A percentile compares a stretch with the other conserved stretches of the same genome.
These are phyloP conservation scores for Ophiocytium majus DNA, from an alignment of 352 stramenopile species.

Conservation along the genomic window DNA sequence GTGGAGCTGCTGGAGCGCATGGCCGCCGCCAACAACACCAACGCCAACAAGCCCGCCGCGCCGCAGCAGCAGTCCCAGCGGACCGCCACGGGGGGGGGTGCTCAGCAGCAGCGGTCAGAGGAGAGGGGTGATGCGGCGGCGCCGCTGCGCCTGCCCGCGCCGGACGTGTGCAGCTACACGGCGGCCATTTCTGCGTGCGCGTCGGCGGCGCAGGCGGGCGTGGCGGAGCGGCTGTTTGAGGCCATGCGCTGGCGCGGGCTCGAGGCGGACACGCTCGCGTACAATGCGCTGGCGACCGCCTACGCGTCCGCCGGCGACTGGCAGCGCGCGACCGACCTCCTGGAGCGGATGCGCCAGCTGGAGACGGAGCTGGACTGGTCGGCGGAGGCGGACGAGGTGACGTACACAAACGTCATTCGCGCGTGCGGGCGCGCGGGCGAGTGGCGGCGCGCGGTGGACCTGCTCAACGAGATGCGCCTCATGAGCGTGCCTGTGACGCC, in stretches of 20 bases:
- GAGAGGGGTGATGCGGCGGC: constrained; percentile 2
- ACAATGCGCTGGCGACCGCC: constrained; percentile 27
- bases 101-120: constrained; percentile 2
- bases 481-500: constrained; percentile 25
- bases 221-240: constrained; percentile 26
- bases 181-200: constrained; percentile 35
- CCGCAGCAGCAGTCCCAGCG: background rate
- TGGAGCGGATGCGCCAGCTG: constrained; percentile 33
- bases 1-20: constrained; percentile 33
- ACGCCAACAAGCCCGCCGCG: background rate
- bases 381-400: constrained; percentile 25
- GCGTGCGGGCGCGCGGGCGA: constrained; percentile 34
- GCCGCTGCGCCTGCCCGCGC: constrained; percentile 9
- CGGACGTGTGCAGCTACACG: background rate
- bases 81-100: constrained; percentile 19
- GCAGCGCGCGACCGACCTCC: constrained; percentile 17
- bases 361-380: constrained; percentile 20
- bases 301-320: constrained; percentile 20
- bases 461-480: constrained; percentile 37
- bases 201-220: constrained; percentile 1
- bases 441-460: constrained; percentile 28
- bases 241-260: constrained; percentile 7
- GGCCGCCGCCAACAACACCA: background rate
- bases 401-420: constrained; percentile 43
- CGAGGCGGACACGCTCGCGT: constrained; percentile 37